Conservation (phyloP, 176 grass and related monocot genomes). For the Elymus sibiricus region DNA sequence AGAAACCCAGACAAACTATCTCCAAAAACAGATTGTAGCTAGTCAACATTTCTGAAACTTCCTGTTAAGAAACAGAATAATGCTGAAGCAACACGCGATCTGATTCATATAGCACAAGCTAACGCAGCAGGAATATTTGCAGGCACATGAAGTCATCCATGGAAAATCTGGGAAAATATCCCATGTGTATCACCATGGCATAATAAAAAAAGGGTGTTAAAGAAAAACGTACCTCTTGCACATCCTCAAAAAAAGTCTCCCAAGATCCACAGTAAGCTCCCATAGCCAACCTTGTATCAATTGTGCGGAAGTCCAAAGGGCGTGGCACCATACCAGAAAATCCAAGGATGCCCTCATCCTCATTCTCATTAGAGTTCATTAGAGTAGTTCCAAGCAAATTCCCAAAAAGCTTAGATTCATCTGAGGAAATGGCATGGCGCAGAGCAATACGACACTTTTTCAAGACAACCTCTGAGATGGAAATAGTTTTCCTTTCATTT, state of each 20-base stretch:
- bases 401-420: constrained; percentile 84
- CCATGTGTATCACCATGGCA: neutral
- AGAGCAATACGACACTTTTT: constrained; percentile 79
- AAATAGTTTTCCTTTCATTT: constrained; percentile 59
- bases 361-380: constrained; percentile 80
- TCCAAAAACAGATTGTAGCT: constrained; percentile 4
- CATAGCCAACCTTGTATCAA: constrained; percentile 89
- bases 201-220: constrained; percentile 29
- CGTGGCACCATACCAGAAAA: constrained; percentile 96
- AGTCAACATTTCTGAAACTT: neutral
- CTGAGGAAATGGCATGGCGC: constrained; percentile 66
- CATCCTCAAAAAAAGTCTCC: constrained; percentile 95
- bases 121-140: constrained; percentile 8
- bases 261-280: constrained; percentile 81
- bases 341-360: constrained; percentile 94
- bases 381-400: constrained; percentile 94
- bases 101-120: neutral
- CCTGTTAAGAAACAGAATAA: neutral
- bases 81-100: neutral
- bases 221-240: constrained; percentile 63
- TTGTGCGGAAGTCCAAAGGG: constrained; percentile 92
- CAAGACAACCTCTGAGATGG: constrained; percentile 72
- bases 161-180: neutral
- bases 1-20: neutral
- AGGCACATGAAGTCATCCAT: neutral